A percentile compares a stretch with the other conserved stretches of the same genome.
phyloP scores from a whole-genome alignment of 306 rosid genomes.

The Luffa aegyptiaca region DNA sequence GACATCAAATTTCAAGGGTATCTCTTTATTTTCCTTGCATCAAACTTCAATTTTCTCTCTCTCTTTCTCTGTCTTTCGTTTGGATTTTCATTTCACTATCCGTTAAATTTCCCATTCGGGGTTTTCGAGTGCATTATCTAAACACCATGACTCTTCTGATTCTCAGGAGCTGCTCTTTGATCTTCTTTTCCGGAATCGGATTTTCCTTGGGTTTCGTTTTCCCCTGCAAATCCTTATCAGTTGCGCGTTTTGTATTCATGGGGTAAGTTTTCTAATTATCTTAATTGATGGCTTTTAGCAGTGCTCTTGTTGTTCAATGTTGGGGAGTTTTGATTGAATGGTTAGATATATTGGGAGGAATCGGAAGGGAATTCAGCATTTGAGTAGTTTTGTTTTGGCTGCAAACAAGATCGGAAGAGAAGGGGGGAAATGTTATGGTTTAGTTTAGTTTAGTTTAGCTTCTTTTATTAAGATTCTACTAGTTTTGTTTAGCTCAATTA shows the following conservation, averaged over 20 bases:
- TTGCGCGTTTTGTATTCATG: conserved; percentile 39
- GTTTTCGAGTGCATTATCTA: background rate
- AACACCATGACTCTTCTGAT: conserved; percentile 5
- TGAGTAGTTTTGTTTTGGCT: background rate
- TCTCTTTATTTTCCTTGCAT: background rate
- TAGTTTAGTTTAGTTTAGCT: background rate
- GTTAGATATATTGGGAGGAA: background rate
- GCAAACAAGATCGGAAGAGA: background rate
- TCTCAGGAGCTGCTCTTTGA: conserved; percentile 16
- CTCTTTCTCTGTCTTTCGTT: background rate
- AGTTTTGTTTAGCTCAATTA: background rate
- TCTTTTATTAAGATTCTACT: background rate
- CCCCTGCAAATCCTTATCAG: background rate
- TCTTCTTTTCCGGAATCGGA: conserved; percentile 24
- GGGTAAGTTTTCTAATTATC: conserved; percentile 37
- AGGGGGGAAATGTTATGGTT: background rate
- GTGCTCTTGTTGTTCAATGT: background rate
- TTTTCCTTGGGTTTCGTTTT: conserved; percentile 11
- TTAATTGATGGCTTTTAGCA: background rate
- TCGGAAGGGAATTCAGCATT: background rate
- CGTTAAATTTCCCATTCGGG: background rate
- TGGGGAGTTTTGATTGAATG: background rate
- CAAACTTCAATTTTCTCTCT: background rate
- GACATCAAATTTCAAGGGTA: conserved; percentile 10
- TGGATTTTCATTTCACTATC: background rate